A percentile compares a stretch with the other conserved stretches of the same genome.
Evolutionary conservation across 2,329 filamentous ascomycete species (phyloP).

Genomic region (Fusarium staphyleae): DNA sequence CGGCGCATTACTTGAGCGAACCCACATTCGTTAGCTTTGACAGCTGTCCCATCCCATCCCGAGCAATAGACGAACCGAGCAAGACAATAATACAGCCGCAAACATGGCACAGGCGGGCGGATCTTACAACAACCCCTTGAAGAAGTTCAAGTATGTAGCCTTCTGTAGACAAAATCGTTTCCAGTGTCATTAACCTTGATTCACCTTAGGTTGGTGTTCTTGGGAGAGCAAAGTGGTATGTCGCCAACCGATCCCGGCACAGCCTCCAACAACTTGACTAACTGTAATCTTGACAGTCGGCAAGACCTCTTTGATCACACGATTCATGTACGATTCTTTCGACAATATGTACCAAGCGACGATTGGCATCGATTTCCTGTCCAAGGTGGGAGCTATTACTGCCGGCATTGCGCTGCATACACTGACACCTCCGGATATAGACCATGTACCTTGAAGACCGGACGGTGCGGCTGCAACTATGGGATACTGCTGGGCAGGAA

Average conservation of each 20-base stretch:
- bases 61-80: conserved; percentile 15
- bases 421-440: conserved; percentile 46
- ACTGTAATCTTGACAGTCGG: conserved; percentile 69
- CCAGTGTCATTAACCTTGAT: conserved; percentile 34
- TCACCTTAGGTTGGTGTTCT: conserved; percentile 80
- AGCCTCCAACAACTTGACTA: conserved; percentile 34
- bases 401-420: conserved; percentile 16
- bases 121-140: conserved; percentile 98
- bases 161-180: neutral
- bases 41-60: conserved; percentile 37
- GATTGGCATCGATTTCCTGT: conserved; percentile 98
- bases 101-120: conserved; percentile 84
- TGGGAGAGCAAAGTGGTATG: conserved; percentile 98
- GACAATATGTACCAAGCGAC: conserved; percentile 99
- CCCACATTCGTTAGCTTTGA: conserved; percentile 30
- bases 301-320: conserved; percentile 97
- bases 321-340: conserved; percentile 99
- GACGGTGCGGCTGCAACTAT: conserved; percentile 95
- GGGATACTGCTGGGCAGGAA: conserved; percentile 98
- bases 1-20: conserved; percentile 10
- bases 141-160: conserved; percentile 93
- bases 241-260: conserved; percentile 31
- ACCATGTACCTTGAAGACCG: conserved; percentile 99
- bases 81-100: conserved; percentile 35
- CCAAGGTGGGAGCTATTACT: conserved; percentile 70